Percentiles rank a stretch among this genome's conserved stretches.
Evolutionary conservation across 108 stramenopile species (phyloP).

Genomic region (Schizochytrium sp.): DNA sequence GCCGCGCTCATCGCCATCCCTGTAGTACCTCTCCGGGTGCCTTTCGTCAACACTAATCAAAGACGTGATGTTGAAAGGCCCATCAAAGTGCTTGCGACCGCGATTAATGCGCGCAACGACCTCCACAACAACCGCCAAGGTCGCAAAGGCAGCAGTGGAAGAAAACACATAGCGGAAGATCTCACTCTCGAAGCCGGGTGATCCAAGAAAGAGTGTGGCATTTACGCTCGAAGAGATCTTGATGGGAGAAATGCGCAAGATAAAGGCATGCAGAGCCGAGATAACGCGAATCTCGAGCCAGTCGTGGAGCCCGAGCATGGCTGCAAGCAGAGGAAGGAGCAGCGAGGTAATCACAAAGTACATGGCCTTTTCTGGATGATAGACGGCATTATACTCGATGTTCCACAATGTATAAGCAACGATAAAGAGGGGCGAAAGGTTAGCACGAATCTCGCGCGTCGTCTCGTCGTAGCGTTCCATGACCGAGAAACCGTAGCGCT

Average conservation of each 20-base stretch:
- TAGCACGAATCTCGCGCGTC: neutral
- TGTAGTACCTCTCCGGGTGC: neutral
- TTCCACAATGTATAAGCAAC: neutral
- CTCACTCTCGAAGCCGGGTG: neutral
- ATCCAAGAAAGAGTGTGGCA: neutral
- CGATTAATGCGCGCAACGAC: neutral
- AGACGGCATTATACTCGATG: neutral
- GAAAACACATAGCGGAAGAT: neutral
- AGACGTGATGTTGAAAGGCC: neutral
- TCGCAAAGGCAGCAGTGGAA: neutral
- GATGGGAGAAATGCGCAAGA: neutral
- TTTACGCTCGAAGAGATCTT: neutral
- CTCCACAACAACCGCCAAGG: neutral
- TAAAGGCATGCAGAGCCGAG: neutral
- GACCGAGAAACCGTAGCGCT: neutral
- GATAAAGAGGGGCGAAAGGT: neutral
- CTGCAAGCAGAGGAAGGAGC: neutral
- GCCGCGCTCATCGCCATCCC: neutral
- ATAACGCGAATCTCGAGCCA: slow-evolving; percentile 9
- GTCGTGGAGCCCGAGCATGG: neutral
- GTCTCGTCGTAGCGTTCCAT: neutral
- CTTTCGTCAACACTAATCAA: neutral
- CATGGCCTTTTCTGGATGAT: slow-evolving; percentile 1
- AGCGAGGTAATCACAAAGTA: neutral
- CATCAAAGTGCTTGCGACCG: neutral